These are phyloP conservation scores for Trichosporon sp. DNA, from an alignment of 1,284 basidiomycete species.

Conservation along the genomic window DNA sequence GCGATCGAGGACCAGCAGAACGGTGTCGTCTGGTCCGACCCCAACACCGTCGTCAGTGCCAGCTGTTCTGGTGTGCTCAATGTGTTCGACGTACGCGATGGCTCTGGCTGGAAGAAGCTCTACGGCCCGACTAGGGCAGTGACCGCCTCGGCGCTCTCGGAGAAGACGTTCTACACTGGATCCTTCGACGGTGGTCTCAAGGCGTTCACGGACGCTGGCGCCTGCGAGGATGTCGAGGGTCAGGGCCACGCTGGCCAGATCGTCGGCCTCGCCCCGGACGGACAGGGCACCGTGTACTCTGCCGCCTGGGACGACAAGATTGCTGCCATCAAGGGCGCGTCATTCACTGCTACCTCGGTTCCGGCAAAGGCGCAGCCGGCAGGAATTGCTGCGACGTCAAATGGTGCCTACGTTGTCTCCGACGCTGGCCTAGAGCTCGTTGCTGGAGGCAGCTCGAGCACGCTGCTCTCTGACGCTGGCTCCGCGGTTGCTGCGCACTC, in stretches of 20 bases:
- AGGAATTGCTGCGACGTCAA: conserved; percentile 57
- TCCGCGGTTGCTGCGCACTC: conserved; percentile 39
- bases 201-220: conserved; percentile 52
- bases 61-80: conserved; percentile 79
- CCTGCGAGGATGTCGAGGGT: conserved; percentile 57
- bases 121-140: conserved; percentile 73
- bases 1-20: conserved; percentile 73
- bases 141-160: conserved; percentile 57
- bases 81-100: conserved; percentile 69
- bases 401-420: conserved; percentile 67
- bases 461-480: conserved; percentile 14
- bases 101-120: conserved; percentile 59
- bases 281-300: conserved; percentile 57
- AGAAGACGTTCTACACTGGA: conserved; percentile 67
- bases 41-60: conserved; percentile 71
- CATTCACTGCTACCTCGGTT: conserved; percentile 52
- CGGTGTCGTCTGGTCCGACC: conserved; percentile 74
- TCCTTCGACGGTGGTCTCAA: conserved; percentile 77
- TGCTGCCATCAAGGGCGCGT: conserved; percentile 53
- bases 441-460: conserved; percentile 24
- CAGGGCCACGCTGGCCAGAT: conserved; percentile 67
- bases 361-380: conserved; percentile 64
- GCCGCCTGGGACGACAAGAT: conserved; percentile 71
- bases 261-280: conserved; percentile 54
- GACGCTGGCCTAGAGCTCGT: conserved; percentile 59